A percentile compares a stretch with the other conserved stretches of the same genome.
These are phyloP conservation scores for Populus davidiana DNA, from an alignment of 345 rosid species.

Conservation along the genomic window DNA sequence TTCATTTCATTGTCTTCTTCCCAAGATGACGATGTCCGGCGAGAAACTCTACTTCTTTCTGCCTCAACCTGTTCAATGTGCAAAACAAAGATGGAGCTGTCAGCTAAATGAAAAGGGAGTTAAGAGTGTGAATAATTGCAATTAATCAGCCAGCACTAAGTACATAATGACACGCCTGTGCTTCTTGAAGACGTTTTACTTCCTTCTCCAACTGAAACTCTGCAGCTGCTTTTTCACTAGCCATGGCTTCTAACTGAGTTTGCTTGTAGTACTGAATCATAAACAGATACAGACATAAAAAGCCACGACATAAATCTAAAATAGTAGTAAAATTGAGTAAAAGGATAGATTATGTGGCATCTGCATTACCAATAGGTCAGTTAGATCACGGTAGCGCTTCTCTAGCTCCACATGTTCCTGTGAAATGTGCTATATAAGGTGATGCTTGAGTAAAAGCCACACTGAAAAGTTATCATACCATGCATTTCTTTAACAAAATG, in stretches of 20 bases:
- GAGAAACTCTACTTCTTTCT: slow-evolving; percentile 77
- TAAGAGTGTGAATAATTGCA: slow-evolving; percentile 5
- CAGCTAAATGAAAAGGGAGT: slow-evolving; percentile 1
- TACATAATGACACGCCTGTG: slow-evolving; percentile 48
- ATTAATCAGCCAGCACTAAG: slow-evolving; percentile 14
- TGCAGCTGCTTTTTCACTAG: slow-evolving; percentile 98
- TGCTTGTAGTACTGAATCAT: slow-evolving; percentile 88
- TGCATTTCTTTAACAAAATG: slow-evolving; percentile 2
- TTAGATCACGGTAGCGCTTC: slow-evolving; percentile 95
- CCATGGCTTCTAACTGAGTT: slow-evolving; percentile 96
- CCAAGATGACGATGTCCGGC: slow-evolving; percentile 75
- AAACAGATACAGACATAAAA: slow-evolving; percentile 4
- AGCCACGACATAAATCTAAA: slow-evolving; percentile 4
- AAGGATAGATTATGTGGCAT: slow-evolving; percentile 9
- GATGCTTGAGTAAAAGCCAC: slow-evolving; percentile 12
- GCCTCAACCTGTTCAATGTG: slow-evolving; percentile 63
- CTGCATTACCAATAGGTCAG: slow-evolving; percentile 87
- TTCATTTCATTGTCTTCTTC: slow-evolving; percentile 93
- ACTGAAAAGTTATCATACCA: not conserved
- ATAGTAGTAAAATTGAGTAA: not conserved
- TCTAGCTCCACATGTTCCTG: slow-evolving; percentile 99
- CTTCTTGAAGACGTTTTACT: slow-evolving; percentile 78
- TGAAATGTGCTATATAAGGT: slow-evolving; percentile 18
- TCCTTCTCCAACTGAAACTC: slow-evolving; percentile 98
- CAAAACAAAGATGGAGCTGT: slow-evolving; percentile 5